Base-by-base conservation (phyloP, 805 yeast species). In the Cyberlindnera petersonii region DNA sequence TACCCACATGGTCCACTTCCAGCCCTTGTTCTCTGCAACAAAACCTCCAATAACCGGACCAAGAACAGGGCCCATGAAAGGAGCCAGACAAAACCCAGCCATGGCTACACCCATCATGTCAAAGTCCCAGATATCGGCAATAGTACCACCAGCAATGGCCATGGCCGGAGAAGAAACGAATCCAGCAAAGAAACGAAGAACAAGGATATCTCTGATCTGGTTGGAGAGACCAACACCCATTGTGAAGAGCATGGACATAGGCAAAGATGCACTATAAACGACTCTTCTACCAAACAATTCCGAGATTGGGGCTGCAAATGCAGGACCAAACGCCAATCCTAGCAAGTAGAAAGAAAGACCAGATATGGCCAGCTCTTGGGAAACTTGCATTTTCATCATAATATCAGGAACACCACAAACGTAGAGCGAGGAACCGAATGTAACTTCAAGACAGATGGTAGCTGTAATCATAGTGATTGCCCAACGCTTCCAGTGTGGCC, bases 131-230 rank as follows among this genome's bases (percentile, higher is more conserved):
- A 86, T 61, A 62, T 87, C 96, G 39, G 80, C 66, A 45, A 87
- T 76, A 5, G 93, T 79, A 47, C 95, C 96, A 37, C 89, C 87
- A 10, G 87, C 91, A 48, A 85, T 77, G 9, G 95, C 81, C 63
- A 87, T 69, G 2, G 89, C 87, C 3, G 93, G 94, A 2, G 89
- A 79, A 2, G 93, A 86, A 34, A 81, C 71, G 21, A 81, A 69
- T 1, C 95, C 95, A 16, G 82, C 68, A 51, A 87, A 75, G 54
- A 84, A 83, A 50, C 96, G 65, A 31, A 85, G 66, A 5, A 87
- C 79, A 33, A 86, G 63, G 21, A 84, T 68, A 9, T 74, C 66
- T 42, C 76, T 67, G 48, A 84, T 79, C 48, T 82, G 77, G 26
- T 68, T 61, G 1, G 86, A 69, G 42, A 80, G 64, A 26, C 83